Conservation (phyloP, 176 grass and related monocot species). For the sorghum (Sorghum bicolor) region Sorghum_bicolor_NCBIv3 NC_012870.2:662001-662500, state of each 20-base stretch:
- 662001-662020: background rate
- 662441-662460: background rate
- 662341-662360: too few species aligned
- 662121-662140: background rate
- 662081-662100: slow-evolving; percentile 2
- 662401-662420: too few species aligned
- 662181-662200: background rate
- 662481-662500: background rate
- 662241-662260: too few species aligned
- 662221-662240: background rate
- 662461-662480: background rate
- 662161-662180: too few species aligned
- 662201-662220: background rate
- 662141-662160: background rate
- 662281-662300: too few species aligned
- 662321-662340: too few species aligned
- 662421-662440: too few species aligned
- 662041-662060: too few species aligned
- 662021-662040: background rate
- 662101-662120: background rate
- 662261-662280: too few species aligned
- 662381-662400: too few species aligned
- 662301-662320: too few species aligned
- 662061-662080: background rate
- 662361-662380: too few species aligned